Percentiles rank a stretch among this genome's conserved stretches.
phyloP scores from a whole-genome alignment of 2,329 filamentous ascomycete species.

The Sordariomycetes sp. region DNA sequence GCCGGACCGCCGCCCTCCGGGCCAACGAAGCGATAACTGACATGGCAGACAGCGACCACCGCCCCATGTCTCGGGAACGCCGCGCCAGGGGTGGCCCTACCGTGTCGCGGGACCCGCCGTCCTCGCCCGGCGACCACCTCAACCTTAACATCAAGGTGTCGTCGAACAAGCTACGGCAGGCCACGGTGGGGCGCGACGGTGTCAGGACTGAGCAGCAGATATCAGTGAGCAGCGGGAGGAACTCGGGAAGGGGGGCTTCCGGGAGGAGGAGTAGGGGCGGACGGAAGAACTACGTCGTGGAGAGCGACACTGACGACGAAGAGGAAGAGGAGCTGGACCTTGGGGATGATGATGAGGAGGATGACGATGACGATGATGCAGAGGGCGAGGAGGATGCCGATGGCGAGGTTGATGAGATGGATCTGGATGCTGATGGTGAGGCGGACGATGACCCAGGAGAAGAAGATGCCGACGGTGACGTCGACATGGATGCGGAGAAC shows the following conservation, averaged over 20 bases:
- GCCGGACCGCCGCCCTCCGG: slow-evolving; percentile 29
- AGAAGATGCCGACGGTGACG: slow-evolving; percentile 36
- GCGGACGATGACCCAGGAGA: slow-evolving; percentile 32
- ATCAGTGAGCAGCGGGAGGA: slow-evolving; percentile 17
- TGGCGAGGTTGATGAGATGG: slow-evolving; percentile 26
- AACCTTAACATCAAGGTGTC: slow-evolving; percentile 39
- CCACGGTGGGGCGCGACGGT: slow-evolving; percentile 27
- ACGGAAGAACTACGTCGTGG: slow-evolving; percentile 51
- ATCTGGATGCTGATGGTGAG: slow-evolving; percentile 22
- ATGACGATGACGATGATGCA: slow-evolving; percentile 28
- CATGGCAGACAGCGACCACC: slow-evolving; percentile 32
- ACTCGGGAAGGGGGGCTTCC: slow-evolving; percentile 30
- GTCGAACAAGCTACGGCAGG: slow-evolving; percentile 39
- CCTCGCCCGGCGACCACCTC: slow-evolving; percentile 30
- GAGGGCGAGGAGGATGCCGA: slow-evolving; percentile 22
- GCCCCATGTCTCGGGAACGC: not conserved
- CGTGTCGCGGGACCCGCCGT: slow-evolving; percentile 31
- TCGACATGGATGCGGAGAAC: slow-evolving; percentile 32
- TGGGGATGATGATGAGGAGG: slow-evolving; percentile 16
- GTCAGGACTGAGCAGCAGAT: slow-evolving; percentile 13
- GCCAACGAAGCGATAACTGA: slow-evolving; percentile 30
- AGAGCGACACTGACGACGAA: slow-evolving; percentile 38
- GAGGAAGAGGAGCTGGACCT: slow-evolving; percentile 18
- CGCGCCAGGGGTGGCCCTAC: slow-evolving; percentile 9
- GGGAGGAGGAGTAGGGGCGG: slow-evolving; percentile 42